A percentile compares a stretch with the other conserved stretches of the same genome.
phyloP scores from a whole-genome alignment of 306 rosid species.

The Cicer chorassanicum region DNA sequence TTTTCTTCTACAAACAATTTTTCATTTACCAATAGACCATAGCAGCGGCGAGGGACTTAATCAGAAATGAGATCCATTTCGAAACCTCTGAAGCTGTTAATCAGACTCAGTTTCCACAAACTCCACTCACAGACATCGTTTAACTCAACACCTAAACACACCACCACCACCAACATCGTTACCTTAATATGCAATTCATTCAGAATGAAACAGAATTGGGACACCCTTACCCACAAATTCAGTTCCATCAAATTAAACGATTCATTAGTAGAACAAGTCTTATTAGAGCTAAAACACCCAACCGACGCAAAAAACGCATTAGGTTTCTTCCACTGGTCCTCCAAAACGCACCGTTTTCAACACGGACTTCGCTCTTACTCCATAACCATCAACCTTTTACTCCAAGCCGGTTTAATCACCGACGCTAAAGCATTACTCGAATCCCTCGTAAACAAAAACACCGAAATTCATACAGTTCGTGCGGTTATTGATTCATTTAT shows the following conservation, averaged over 20 bases:
- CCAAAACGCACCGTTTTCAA: conserved; percentile 48
- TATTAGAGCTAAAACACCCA: conserved; percentile 62
- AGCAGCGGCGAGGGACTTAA: no score
- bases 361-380: conserved; percentile 63
- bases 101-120: conserved; percentile 3
- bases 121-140: conserved; percentile 17
- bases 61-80: conserved; percentile 7
- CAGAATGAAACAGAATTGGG: conserved; percentile 66
- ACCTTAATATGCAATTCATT: conserved; percentile 55
- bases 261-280: conserved; percentile 51
- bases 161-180: conserved; percentile 2
- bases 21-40: no score
- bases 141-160: not conserved
- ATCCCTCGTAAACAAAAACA: conserved; percentile 49
- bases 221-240: conserved; percentile 52
- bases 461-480: not conserved
- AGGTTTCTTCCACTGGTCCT: conserved; percentile 81
- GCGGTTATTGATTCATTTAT: conserved; percentile 63
- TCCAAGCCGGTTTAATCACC: conserved; percentile 54
- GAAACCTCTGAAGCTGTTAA: conserved; percentile 30
- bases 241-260: conserved; percentile 47
- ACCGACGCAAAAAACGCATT: conserved; percentile 71
- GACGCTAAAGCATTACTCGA: conserved; percentile 74
- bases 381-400: conserved; percentile 60
- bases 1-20: no score